Conservation (phyloP, 2,329 filamentous ascomycete species). For the Madurella mycetomatis region DNA sequence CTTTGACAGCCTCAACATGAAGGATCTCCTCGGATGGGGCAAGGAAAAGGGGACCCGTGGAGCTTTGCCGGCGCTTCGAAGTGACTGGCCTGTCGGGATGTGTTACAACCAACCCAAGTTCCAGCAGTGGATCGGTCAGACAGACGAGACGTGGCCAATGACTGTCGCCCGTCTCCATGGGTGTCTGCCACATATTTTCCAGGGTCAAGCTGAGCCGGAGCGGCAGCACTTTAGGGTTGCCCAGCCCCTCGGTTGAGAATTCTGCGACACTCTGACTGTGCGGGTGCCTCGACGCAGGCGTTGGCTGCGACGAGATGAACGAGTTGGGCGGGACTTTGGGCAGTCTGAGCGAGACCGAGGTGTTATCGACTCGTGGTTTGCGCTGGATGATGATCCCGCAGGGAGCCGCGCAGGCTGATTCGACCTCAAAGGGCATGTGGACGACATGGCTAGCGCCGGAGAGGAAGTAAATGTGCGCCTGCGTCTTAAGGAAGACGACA, state of each 20-base stretch:
- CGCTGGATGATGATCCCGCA: slow-evolving; percentile 82
- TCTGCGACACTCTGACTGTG: slow-evolving; percentile 38
- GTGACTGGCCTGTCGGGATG: slow-evolving; percentile 42
- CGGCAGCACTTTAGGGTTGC: slow-evolving; percentile 50
- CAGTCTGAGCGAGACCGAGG: slow-evolving; percentile 51
- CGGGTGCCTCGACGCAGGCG: slow-evolving; percentile 43
- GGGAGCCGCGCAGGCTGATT: slow-evolving; percentile 77
- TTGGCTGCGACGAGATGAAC: slow-evolving; percentile 68
- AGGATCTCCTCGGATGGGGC: slow-evolving; percentile 77
- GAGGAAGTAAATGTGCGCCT: slow-evolving; percentile 90
- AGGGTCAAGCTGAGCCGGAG: slow-evolving; percentile 50
- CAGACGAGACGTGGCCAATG: slow-evolving; percentile 75
- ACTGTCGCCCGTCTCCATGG: slow-evolving; percentile 49
- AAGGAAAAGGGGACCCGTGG: slow-evolving; percentile 53
- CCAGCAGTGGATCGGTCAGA: slow-evolving; percentile 78
- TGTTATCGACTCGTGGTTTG: slow-evolving; percentile 55
- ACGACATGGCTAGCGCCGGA: slow-evolving; percentile 83
- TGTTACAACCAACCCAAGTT: slow-evolving; percentile 76
- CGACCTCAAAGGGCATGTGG: slow-evolving; percentile 91
- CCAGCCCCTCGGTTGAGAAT: slow-evolving; percentile 55
- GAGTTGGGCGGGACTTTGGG: slow-evolving; percentile 72
- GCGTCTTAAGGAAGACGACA: slow-evolving; percentile 86
- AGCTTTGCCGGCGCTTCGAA: slow-evolving; percentile 35
- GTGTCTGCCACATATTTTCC: slow-evolving; percentile 55
- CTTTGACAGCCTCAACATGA: slow-evolving; percentile 67